These are phyloP conservation scores for Aspergillus transmontanensis DNA, from an alignment of 2,329 filamentous ascomycete species.

Conservation along the genomic window DNA sequence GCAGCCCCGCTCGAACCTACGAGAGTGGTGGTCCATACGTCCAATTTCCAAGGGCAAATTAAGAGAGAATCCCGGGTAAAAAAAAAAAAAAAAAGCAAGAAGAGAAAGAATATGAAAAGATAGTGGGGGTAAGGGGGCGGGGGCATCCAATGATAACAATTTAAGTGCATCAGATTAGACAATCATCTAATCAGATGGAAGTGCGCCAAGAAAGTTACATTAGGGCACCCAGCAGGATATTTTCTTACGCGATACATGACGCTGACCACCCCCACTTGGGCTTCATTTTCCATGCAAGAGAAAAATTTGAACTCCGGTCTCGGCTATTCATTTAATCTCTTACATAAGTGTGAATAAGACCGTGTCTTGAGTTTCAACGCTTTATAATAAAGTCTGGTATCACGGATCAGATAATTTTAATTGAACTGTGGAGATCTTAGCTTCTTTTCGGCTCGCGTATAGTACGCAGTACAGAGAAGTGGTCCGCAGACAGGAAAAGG, in stretches of 20 bases:
- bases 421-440: not conserved
- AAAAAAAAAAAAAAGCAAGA: not conserved
- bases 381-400: not conserved
- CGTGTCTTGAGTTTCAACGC: not conserved
- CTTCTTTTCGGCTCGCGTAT: not conserved
- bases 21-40: not conserved
- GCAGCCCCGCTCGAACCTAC: not conserved
- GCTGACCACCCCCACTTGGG: not conserved
- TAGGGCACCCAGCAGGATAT: not conserved
- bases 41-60: not conserved
- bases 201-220: constrained; percentile 2
- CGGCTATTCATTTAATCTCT: not conserved
- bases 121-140: not conserved
- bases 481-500: not conserved
- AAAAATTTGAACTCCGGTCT: constrained; percentile 9
- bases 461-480: not conserved
- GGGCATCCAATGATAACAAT: constrained; percentile 6
- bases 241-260: not conserved
- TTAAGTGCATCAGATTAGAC: constrained; percentile 34
- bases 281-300: not conserved
- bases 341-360: not conserved
- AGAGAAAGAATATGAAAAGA: not conserved
- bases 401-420: not conserved
- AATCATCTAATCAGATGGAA: constrained; percentile 32
- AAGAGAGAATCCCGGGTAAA: not conserved